Evolutionary conservation across 768 basidiomycete species (phyloP), one percentile per base, ranked within the genome.

Genomic region (Tricholoma terreum): DNA sequence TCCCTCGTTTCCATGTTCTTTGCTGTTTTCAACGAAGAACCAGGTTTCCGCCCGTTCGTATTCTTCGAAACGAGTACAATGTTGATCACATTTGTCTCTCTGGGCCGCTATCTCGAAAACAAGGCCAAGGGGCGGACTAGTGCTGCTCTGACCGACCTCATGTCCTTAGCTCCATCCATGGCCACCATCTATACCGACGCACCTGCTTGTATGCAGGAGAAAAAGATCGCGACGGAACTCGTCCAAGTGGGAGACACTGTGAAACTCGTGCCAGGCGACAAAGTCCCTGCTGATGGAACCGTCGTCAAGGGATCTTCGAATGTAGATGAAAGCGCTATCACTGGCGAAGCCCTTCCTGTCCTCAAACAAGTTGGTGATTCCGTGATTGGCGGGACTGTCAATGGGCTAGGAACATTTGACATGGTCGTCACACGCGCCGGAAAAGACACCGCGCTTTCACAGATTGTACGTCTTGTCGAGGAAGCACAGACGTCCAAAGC

Each of bases 31-130:
- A 84, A 85, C 65, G 71, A 78, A 4, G 82, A 87, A 9, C 80
- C 87, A 0, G 80, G 80, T 42, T 92, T 81, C 68, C 87, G 84
- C 17, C 96, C 97, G 1, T 83, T 89, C 69, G 82, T 94, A 45
- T 98, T 98, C 75, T 98, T 98, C 76, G 97, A 99, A 74, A 98
- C 97, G 1, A 97, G 93, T 67, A 97, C 97, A 17, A 98, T 98
- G 97, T 78, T 99, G 59, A 88, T 99, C 80, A 91, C 89, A 76
- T 98, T 99, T 70, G 90, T 98, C 65, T 95, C 93, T 2, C 83
- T 98, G 12, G 97, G 97, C 4, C 86, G 97, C 22, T 97, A 88
- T 74, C 82, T 98, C 50, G 97, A 98, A 76, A 98, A 98, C 73
- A 84, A 87, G 55, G 97, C 97, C 48, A 98, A 98, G 72, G 96